Evolutionary conservation across 1,284 basidiomycete genomes (phyloP), one percentile per base, ranked within the genome.

Genomic region (Microbotryomycetes sp.): DNA sequence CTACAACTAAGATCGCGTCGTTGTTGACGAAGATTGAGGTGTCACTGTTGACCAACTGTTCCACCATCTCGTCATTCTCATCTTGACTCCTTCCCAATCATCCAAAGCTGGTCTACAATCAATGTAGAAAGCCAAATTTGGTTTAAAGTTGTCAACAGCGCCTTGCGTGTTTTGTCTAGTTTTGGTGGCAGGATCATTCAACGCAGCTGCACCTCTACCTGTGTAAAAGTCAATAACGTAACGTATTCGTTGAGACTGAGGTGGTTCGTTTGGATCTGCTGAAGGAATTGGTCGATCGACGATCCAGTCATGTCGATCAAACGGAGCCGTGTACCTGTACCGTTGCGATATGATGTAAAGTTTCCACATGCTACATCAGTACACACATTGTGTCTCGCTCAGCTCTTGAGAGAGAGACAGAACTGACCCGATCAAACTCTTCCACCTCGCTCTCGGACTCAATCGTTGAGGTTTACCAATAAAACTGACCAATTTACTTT

Each of bases 201-300:
- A 54, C 28, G 65, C 54, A 14, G 79, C 49, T 2, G 77, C 76
- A 30, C 79, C 77, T 61, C 82, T 84, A n/a, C 96, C 94, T 0
- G 91, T 88, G 80, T 99, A 99, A 75, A 97, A 99, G 77, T 99
- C 94, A 70, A 99, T 97, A 60, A 99, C 86, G 78, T 98, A 99
- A 65, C 94, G 86, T 72, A 93, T 81, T 58, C 84, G 85, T 3
- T 83, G 83, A 2, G 92, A 92, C 72, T 90, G 92, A 31, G 56
- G 23, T 49, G 55, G 36, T 3, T 30, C 47, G 32, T 30, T 12
- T 14, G 49, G 22, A 14, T 58, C 25, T 6, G 59, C n/a, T 14
- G 58, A 23, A 15, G 26, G 49, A 31, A 68, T 14, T 9, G 71
- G 67, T 30, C 96, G 85, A 75, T 97, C 92, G 49, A 99, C 85